A percentile compares a stretch with the other conserved stretches of the same genome.
Evolutionary conservation across 495 filamentous ascomycete genomes (phyloP).

Genomic region (Darksidea phi): DNA sequence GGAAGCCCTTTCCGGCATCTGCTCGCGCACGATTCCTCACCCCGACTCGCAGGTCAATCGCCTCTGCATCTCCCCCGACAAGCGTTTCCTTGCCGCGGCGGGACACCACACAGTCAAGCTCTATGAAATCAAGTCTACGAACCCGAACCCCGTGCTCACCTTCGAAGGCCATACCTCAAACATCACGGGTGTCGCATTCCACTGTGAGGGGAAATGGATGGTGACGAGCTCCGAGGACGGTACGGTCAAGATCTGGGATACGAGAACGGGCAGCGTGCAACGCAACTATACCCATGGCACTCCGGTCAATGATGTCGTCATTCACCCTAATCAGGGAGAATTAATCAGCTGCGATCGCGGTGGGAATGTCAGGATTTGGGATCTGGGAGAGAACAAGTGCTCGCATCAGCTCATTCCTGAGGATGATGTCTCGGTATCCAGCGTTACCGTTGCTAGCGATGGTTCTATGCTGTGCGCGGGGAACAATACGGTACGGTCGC

Average conservation of each 20-base stretch:
- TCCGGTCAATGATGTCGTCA: slow-evolving; percentile 93
- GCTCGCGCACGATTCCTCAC: slow-evolving; percentile 95
- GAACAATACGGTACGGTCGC: slow-evolving; percentile 71
- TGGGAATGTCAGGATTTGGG: slow-evolving; percentile 94
- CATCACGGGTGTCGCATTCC: slow-evolving; percentile 93
- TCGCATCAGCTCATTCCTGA: slow-evolving; percentile 95
- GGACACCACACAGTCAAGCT: slow-evolving; percentile 94
- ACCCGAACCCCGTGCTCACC: slow-evolving; percentile 83
- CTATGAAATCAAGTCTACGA: slow-evolving; percentile 95
- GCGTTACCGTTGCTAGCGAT: slow-evolving; percentile 93
- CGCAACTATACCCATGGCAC: slow-evolving; percentile 86
- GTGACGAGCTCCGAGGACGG: slow-evolving; percentile 98
- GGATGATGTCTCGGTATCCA: slow-evolving; percentile 87
- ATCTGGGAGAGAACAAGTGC: slow-evolving; percentile 94
- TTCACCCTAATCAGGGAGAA: slow-evolving; percentile 97
- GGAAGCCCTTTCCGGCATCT: slow-evolving; percentile 97
- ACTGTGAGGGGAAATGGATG: slow-evolving; percentile 99
- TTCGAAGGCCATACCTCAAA: slow-evolving; percentile 97
- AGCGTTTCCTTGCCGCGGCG: slow-evolving; percentile 90
- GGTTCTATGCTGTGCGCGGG: slow-evolving; percentile 92
- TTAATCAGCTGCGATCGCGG: slow-evolving; percentile 92
- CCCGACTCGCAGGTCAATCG: slow-evolving; percentile 98
- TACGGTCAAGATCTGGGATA: slow-evolving; percentile 99
- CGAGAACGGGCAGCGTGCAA: slow-evolving; percentile 79
- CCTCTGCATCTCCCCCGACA: slow-evolving; percentile 97